Percentiles rank a stretch among this genome's conserved stretches.
Evolutionary conservation across 2,329 filamentous ascomycete genomes (phyloP).

Genomic region (Stachybotrys chartarum): DNA sequence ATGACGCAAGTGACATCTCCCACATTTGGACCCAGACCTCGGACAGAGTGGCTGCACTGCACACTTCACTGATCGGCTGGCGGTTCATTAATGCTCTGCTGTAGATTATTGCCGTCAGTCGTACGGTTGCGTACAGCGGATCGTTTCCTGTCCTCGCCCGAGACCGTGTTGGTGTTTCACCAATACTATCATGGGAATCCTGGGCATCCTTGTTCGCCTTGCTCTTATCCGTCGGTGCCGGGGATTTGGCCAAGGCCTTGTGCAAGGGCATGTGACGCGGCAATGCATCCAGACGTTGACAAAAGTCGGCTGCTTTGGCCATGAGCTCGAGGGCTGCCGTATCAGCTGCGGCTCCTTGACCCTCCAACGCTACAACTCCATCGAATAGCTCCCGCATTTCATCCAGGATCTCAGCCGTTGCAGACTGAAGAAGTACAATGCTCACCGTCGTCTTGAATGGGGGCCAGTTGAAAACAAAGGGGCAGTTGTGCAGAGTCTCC

Average conservation of each 20-base stretch:
- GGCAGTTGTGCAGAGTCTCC: constrained; percentile 38
- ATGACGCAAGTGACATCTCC: constrained; percentile 36
- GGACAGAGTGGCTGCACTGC: constrained; percentile 30
- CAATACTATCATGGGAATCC: neutral
- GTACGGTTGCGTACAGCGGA: constrained; percentile 38
- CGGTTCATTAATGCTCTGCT: constrained; percentile 35
- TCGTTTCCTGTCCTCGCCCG: constrained; percentile 16
- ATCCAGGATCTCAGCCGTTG: constrained; percentile 43
- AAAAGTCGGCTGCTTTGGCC: neutral
- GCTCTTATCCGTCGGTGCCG: no score
- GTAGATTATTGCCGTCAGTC: constrained; percentile 39
- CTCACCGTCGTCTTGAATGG: constrained; percentile 34
- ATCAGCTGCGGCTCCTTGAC: neutral
- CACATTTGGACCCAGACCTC: constrained; percentile 40
- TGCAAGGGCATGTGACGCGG: neutral
- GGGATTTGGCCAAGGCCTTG: no score
- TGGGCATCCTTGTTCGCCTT: no score
- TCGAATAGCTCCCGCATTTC: constrained; percentile 41
- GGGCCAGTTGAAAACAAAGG: constrained; percentile 34
- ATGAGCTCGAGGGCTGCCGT: neutral
- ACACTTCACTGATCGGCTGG: constrained; percentile 31
- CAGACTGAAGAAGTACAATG: constrained; percentile 34
- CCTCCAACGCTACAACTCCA: neutral
- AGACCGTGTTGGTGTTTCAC: neutral
- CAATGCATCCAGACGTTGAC: neutral